Evolutionary conservation across 306 rosid species (phyloP).

Genomic region (Chamaecrista fasciculata): DNA sequence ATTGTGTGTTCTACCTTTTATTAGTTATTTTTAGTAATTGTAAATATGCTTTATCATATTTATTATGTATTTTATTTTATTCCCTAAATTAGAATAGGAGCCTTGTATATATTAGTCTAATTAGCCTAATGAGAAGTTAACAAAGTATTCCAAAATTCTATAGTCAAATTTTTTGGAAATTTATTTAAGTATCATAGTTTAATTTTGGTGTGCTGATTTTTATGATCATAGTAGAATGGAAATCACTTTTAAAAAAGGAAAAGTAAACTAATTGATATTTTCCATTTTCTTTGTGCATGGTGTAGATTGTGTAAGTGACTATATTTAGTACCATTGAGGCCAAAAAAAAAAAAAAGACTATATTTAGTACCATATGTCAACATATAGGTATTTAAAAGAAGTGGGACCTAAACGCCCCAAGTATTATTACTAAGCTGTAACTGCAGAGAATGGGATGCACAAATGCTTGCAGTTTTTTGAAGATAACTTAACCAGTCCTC

Average conservation of each 20-base stretch:
- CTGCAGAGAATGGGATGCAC: not conserved
- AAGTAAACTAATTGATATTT: not conserved
- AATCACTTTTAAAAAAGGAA: not conserved
- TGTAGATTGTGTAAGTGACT: not conserved
- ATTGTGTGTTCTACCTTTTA: too few relatives aligned
- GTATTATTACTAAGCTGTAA: not conserved
- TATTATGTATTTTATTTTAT: too few relatives aligned
- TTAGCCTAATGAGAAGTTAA: too few relatives aligned
- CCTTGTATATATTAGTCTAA: too few relatives aligned
- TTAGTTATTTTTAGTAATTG: too few relatives aligned
- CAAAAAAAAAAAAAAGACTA: too few relatives aligned
- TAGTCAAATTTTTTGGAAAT: slow-evolving; percentile 8
- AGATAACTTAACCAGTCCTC: not conserved
- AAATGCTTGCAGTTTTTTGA: not conserved
- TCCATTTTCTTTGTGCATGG: not conserved
- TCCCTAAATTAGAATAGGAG: too few relatives aligned
- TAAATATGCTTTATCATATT: too few relatives aligned
- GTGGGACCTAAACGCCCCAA: not conserved
- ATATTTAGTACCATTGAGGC: too few relatives aligned
- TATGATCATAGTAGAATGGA: not conserved
- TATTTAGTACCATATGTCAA: not conserved
- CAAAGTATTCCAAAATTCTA: too few relatives aligned
- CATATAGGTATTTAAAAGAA: not conserved
- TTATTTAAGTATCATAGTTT: slow-evolving; percentile 12
- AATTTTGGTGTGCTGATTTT: slow-evolving; percentile 9